Evolutionary conservation across 345 rosid genomes (phyloP), one percentile per base, ranked within the genome.

Genomic region (Aurinia saxatilis): DNA sequence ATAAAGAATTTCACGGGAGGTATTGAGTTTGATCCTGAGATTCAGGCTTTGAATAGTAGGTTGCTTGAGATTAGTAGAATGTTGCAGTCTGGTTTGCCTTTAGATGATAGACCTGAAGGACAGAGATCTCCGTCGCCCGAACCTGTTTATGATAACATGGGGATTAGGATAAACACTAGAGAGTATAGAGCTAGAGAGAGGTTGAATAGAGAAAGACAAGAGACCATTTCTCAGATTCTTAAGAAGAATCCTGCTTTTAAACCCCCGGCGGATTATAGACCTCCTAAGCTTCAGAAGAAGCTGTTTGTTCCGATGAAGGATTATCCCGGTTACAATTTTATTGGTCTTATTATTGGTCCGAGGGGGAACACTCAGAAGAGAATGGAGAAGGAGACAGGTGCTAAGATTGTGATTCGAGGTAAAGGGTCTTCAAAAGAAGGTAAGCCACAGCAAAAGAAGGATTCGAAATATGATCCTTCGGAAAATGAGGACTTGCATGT

Each of bases 401-500:
- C 97, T 0, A 90, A 95, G 62, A 95, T 88, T 57, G 99, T 95
- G 1, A 95, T 95, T 65, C 74, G 96, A 10, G 99, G 99, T 38
- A 95, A 95, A 74, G 99, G 99, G 12, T 95, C 97, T 0, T 82
- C 88, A 34, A 90, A 86, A 58, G 99, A 95, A 70, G 99, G 97
- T 33, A 86, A 95, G 75, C 64, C 83, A 71, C 91, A 84, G 80
- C 97, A 95, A 62, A 95, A 90, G 80, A 87, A 88, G 77, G 97
- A 90, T 83, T 62, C 83, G 81, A 95, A 95, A 66, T 84, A 95
- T 0, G 99, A 95, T 58, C 96, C 86, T 6, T 73, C 96, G 0
- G 97, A 95, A 67, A 95, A 95, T 19, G 99, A 95, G 75, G 99
- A 95, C 60, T 86, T 95, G 81, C 97, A 95, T 72, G 99, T 95